phyloP scores from a whole-genome alignment of 192 early-diverging fungal genomes.

The Mortierella alpina region DNA sequence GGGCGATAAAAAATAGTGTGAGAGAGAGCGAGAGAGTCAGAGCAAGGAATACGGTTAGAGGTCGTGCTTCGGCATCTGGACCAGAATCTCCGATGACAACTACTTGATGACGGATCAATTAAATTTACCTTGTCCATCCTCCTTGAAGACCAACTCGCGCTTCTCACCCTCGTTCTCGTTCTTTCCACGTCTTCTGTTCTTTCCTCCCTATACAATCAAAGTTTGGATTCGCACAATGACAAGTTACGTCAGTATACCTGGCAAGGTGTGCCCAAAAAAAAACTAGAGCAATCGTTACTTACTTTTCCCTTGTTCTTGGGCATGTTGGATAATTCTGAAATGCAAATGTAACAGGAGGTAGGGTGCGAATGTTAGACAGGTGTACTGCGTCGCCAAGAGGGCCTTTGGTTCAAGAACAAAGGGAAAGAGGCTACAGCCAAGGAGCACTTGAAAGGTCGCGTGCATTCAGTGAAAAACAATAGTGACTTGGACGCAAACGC shows the following conservation, averaged over 20 bases:
- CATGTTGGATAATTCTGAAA: conserved; percentile 65
- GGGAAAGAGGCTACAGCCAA: neutral
- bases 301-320: conserved; percentile 98
- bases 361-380: neutral
- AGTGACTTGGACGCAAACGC: too few relatives aligned
- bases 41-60: neutral
- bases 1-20: neutral
- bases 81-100: neutral
- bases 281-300: conserved; percentile 18
- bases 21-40: neutral
- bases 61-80: neutral
- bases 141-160: conserved; percentile 97
- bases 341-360: neutral
- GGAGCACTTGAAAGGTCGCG: neutral
- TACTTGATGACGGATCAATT: too few relatives aligned
- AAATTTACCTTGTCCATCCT: conserved; percentile 87
- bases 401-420: neutral
- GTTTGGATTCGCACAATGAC: conserved; percentile 1
- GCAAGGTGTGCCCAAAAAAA: neutral
- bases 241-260: neutral
- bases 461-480: too few relatives aligned
- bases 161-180: conserved; percentile 95
- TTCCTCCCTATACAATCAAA: conserved; percentile 72
- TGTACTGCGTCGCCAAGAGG: neutral
- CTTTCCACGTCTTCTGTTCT: conserved; percentile 94